Evolutionary conservation across 441 rosid genomes (phyloP), one percentile per base, ranked within the genome.

Genomic region (Gossypium schwendimanii): DNA sequence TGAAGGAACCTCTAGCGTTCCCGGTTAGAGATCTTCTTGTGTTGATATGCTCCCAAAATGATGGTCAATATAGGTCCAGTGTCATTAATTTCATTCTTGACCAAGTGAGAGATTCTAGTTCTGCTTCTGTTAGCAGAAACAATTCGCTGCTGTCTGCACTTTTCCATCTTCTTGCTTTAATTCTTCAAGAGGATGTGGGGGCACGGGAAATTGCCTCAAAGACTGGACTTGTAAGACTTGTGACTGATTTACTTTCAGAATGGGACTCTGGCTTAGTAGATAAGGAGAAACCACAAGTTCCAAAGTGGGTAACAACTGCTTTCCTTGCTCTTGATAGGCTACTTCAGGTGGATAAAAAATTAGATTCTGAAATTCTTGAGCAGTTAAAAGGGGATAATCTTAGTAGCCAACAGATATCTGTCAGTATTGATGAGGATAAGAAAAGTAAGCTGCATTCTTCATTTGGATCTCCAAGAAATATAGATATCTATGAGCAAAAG

Each of bases 301-400:
- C 97, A 28, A 96, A 91, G 85, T 95, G 99, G 98, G 93, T 93
- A 74, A 89, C 99, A 36, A 89, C 97, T 59, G 95, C 96, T 79
- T 93, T 93, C 89, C 97, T 95, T 80, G 89, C 98, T 69, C 80
- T 93, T 69, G 99, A 95, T 84, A 90, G 91, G 83, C 90, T 95
- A 53, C 80, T 95, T 75, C 99, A 93, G 79, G 95, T 79, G 28
- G 97, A 95, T 85, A 87, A 84, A 75, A 95, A 95, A 74, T 72
- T 91, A 80, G 91, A 81, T 78, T 72, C 91, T 47, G 97, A 90
- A 76, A 86, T 89, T 71, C 73, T 92, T 70, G 98, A 95, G 77
- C 91, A 78, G 79, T 76, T 96, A 85, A 90, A 89, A 78, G 79
- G 77, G 75, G 88, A 82, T 63, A 83, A 75, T 68, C 76, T 65